phyloP scores from a whole-genome alignment of 148 eudicot species.

The Diospyros lotus region DNA sequence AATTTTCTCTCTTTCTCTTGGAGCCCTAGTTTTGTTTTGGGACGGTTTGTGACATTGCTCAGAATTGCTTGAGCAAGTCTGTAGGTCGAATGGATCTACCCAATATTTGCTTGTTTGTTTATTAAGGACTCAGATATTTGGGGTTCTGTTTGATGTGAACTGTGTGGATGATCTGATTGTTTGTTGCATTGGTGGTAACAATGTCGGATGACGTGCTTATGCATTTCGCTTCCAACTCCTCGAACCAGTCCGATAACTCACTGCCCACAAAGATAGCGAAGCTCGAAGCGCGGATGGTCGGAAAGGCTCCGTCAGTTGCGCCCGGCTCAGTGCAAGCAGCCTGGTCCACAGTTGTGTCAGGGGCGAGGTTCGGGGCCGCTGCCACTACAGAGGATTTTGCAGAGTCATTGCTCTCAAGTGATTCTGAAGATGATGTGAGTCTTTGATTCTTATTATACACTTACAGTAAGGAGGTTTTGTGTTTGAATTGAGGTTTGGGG shows the following conservation, averaged over 20 bases:
- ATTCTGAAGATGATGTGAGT: conserved; percentile 84
- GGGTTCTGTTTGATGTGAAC: conserved; percentile 1
- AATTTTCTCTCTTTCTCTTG: not conserved
- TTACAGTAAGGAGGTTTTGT: not conserved
- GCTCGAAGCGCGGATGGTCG: conserved; percentile 93
- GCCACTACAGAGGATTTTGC: conserved; percentile 26
- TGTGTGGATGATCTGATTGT: not conserved
- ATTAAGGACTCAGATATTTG: not conserved
- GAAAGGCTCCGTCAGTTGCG: conserved; percentile 52
- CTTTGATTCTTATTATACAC: conserved; percentile 6
- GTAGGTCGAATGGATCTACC: not conserved
- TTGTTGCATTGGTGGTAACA: conserved; percentile 20
- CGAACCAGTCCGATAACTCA: conserved; percentile 88
- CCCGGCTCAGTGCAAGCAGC: conserved; percentile 27
- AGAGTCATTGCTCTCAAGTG: conserved; percentile 50
- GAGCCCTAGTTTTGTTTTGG: not conserved
- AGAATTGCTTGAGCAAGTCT: conserved; percentile 7
- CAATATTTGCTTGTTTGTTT: not conserved
- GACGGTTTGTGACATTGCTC: not conserved
- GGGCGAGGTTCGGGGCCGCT: conserved; percentile 22
- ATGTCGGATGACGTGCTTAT: conserved; percentile 86
- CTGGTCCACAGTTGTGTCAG: conserved; percentile 26
- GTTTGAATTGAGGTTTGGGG: not conserved
- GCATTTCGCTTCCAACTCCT: conserved; percentile 85
- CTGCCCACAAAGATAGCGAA: conserved; percentile 77